A percentile compares a stretch with the other conserved stretches of the same genome.
phyloP scores from a whole-genome alignment of 768 basidiomycete genomes.

The Xanthoconium purpureum region DNA sequence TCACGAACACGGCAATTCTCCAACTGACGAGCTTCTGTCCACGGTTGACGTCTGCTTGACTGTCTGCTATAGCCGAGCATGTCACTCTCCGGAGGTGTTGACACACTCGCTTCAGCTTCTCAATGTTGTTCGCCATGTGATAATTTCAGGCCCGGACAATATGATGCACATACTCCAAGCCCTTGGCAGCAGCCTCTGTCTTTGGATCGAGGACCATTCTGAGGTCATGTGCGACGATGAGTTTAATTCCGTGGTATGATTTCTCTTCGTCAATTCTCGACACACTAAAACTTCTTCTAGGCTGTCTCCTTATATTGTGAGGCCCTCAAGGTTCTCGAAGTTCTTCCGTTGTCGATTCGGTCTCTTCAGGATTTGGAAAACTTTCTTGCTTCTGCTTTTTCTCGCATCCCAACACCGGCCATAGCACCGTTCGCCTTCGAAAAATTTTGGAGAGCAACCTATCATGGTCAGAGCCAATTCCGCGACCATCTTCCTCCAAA shows the following conservation, averaged over 20 bases:
- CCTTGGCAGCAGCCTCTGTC: constrained; percentile 39
- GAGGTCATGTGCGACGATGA: constrained; percentile 41
- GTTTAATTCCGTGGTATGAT: constrained; percentile 47
- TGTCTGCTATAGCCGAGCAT: constrained; percentile 32
- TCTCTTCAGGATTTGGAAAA: constrained; percentile 40
- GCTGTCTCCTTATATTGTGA: constrained; percentile 42
- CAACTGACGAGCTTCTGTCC: constrained; percentile 23
- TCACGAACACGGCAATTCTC: constrained; percentile 9
- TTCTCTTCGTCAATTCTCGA: background rate
- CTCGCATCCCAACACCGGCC: constrained; percentile 43
- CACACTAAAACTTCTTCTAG: constrained; percentile 13
- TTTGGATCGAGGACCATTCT: constrained; percentile 53
- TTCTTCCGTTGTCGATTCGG: constrained; percentile 38
- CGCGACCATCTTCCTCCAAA: constrained; percentile 38
- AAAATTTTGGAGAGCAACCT: constrained; percentile 57
- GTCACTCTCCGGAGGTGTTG: constrained; percentile 23
- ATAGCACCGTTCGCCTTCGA: constrained; percentile 52
- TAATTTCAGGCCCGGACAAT: constrained; percentile 27
- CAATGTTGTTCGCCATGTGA: constrained; percentile 31
- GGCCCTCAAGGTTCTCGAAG: constrained; percentile 39
- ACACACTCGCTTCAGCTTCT: constrained; percentile 38
- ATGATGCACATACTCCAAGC: constrained; percentile 36
- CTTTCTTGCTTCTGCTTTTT: constrained; percentile 53
- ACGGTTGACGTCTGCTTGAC: constrained; percentile 32
- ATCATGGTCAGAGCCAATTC: constrained; percentile 42